Base-by-base conservation (phyloP, 345 rosid species). In the Moringa oleifera region DNA sequence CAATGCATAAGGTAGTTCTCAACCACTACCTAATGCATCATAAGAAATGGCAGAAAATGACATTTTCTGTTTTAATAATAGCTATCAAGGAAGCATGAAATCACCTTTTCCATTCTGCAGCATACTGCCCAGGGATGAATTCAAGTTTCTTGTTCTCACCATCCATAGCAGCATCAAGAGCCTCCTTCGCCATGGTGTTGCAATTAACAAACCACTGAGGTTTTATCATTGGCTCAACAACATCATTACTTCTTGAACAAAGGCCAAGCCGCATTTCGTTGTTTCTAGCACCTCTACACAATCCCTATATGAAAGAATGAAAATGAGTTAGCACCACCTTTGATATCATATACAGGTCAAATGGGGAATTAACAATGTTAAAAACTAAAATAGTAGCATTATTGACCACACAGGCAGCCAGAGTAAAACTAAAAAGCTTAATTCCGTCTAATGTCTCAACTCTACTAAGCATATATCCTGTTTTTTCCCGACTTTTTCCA, bases 51-150 rank as follows among this genome's bases (percentile, higher is more conserved):
- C 6, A 41, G 16, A 41, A 15, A 4, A 41, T 41, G 47, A 16
- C 12, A 41, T 11, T 15, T 20, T 53, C 22, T 20, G 25, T 20
- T 0, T 20, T 24, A 37, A 3, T 16, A 25, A 3, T 23, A 5
- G 7, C 12, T 41, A 59, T 23, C 22, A 22, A 54, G 37, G 17
- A 36, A 33, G 31, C 56, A 70, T 53, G 51, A 69, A 53, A 67
- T 36, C 45, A 94, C 99, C 96, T 94, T 79, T 82, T 94, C 93
- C 93, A 88, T 54, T 94, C 97, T 25, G 97, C 96, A 57, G 81
- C 69, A 73, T 88, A 90, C 69, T 90, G 97, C 65, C 85, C 85
- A 7, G 96, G 99, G 61, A 94, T 75, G 71, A 94, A 81, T 68
- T 90, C 93, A 64, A 94, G 82, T 73, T 69, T 85, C 79, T 69